Evolutionary conservation across 2,329 filamentous ascomycete genomes (phyloP), one percentile per base, ranked within the genome.

Genomic region (Cytospora chrysosperma): DNA sequence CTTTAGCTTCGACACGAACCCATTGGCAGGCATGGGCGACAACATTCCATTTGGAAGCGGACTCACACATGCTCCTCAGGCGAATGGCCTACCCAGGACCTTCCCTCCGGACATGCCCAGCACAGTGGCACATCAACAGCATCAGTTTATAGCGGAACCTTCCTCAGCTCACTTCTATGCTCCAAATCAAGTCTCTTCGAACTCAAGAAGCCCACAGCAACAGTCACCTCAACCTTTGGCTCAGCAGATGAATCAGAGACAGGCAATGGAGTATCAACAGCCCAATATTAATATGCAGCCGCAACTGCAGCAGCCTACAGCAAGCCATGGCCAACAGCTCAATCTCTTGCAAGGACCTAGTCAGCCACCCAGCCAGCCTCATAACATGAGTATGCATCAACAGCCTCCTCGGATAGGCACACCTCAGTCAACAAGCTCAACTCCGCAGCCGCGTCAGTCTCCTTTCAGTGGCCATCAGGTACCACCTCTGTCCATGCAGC

Each of bases 261-360:
- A 61, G 51, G 26, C 56, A 12, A 56, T 64, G 61, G 64, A 59
- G 24, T 66, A 63, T n/a, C 49, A 60, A 17, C 68, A 65, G 26
- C 67, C 67, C 61, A 61, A 50, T 24, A 55, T 63, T 2, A 67
- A 75, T 17, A 70, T 71, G 17, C 67, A 69, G n/a, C 54, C 65
- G 17, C 75, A 71, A 26, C 32, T 68, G 2, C 73, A 71, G 21
- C 72, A 70, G 2, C 24, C 57, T 55, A 26, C 53, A 27, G 32
- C 40, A 34, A 26, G 50, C 15, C 68, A 69, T 37, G 69, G 72
- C 24, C 72, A 71, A 49, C 69, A 69, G 49, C 32, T 28, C 24
- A 59, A 63, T 17, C 53, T 24, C 10, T 30, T 59, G 13, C 64
- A 66, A 21, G 55, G 24, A 9, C 37, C 57, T 28, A 50, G 6